Percentiles rank a stretch among this genome's conserved stretches.
These are phyloP conservation scores for Bipolaris oryzae DNA, from an alignment of 2,329 filamentous ascomycete genomes.

Conservation along the genomic window DNA sequence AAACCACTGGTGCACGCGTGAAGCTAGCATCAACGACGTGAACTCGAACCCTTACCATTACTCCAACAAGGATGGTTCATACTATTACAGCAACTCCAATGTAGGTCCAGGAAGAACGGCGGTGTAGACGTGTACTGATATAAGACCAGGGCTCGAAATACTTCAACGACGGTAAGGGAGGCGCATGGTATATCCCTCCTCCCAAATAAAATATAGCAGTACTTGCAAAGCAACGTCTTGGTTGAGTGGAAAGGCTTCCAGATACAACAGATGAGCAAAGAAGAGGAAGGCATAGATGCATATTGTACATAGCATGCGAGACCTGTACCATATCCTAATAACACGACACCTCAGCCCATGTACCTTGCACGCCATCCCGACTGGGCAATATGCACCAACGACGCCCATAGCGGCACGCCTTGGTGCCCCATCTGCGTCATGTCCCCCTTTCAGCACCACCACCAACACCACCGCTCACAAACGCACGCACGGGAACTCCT, in stretches of 20 bases:
- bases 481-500: no score
- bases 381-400: neutral
- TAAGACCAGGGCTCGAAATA: slow-evolving; percentile 41
- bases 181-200: slow-evolving; percentile 35
- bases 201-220: slow-evolving; percentile 22
- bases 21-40: slow-evolving; percentile 44
- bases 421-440: neutral
- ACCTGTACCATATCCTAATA: neutral
- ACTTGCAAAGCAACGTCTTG: neutral
- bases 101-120: slow-evolving; percentile 1
- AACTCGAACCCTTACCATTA: slow-evolving; percentile 51
- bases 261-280: neutral
- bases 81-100: slow-evolving; percentile 49
- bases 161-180: slow-evolving; percentile 46
- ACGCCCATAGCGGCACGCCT: neutral
- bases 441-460: neutral
- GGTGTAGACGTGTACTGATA: neutral
- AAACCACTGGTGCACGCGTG: slow-evolving; percentile 50
- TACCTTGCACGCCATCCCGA: no score
- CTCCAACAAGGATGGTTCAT: slow-evolving; percentile 43
- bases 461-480: neutral
- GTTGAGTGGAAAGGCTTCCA: neutral
- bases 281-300: neutral
- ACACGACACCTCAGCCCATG: no score
- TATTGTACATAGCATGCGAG: neutral